These are phyloP conservation scores for Zygosaccharomyces pseudobailii DNA, from an alignment of 1,139 yeast genomes.

Conservation along the genomic window DNA sequence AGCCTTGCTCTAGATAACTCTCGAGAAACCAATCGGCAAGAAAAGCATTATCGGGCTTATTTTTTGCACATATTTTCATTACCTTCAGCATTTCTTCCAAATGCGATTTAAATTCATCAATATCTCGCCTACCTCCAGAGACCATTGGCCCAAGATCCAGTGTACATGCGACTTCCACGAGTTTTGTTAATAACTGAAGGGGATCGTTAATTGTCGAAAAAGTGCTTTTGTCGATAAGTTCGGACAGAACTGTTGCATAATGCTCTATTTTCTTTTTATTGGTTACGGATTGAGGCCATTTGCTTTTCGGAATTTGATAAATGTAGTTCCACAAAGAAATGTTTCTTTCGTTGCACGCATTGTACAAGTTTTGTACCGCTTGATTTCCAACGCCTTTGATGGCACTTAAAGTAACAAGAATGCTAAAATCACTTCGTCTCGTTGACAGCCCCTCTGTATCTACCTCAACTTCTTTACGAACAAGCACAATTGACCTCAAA, in stretches of 20 bases:
- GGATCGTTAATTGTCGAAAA: constrained; percentile 14
- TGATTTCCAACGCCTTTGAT: constrained; percentile 26
- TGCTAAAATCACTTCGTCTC: constrained; percentile 26
- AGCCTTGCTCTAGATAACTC: constrained; percentile 45
- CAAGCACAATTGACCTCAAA: constrained; percentile 36
- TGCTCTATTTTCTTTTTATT: constrained; percentile 17
- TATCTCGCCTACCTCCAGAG: constrained; percentile 8
- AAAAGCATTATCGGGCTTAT: constrained; percentile 21
- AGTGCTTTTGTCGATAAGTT: constrained; percentile 10
- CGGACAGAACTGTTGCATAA: constrained; percentile 10
- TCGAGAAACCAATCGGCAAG: constrained; percentile 41
- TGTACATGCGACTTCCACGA: constrained; percentile 13
- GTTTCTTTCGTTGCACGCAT: constrained; percentile 10
- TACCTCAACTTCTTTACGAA: constrained; percentile 7
- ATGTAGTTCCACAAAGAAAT: constrained; percentile 28
- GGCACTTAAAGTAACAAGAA: constrained; percentile 24
- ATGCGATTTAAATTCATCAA: constrained; percentile 18
- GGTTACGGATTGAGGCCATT: constrained; percentile 18
- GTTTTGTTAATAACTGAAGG: constrained; percentile 10
- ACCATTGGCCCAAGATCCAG: constrained; percentile 17
- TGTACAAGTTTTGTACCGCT: constrained; percentile 22
- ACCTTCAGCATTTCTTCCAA: constrained; percentile 31
- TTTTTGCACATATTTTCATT: constrained; percentile 25
- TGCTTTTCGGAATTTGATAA: constrained; percentile 6
- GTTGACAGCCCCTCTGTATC: background rate